phyloP scores from a whole-genome alignment of 75 land plant genomes.

The Pinus taeda region DNA sequence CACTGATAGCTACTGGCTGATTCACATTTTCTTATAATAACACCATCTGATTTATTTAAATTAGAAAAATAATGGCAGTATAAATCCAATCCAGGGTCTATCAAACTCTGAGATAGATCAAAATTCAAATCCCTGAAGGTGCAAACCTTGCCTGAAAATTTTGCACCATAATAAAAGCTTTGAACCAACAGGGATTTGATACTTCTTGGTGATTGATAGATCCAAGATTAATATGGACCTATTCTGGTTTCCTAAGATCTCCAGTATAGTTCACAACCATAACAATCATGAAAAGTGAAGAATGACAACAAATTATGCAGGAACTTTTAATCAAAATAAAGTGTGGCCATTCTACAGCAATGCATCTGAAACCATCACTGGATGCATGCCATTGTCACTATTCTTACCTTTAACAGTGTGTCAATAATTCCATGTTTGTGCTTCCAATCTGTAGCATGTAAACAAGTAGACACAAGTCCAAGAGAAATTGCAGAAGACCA shows the following conservation, averaged over 20 bases:
- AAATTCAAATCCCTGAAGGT: no score
- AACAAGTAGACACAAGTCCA: constrained; percentile 50
- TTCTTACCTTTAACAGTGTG: constrained; percentile 52
- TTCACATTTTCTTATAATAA: no score
- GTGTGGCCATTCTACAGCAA: background rate
- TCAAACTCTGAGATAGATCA: no score
- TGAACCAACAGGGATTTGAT: no score
- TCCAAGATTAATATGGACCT: no score
- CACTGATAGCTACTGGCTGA: no score
- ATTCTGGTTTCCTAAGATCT: background rate
- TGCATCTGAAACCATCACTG: background rate
- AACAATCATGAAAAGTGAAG: background rate
- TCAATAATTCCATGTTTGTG: constrained; percentile 35
- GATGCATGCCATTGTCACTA: background rate
- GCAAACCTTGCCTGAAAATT: no score
- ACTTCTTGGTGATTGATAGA: no score
- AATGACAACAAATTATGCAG: background rate
- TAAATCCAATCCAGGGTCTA: no score
- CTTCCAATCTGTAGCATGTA: constrained; percentile 54
- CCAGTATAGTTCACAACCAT: background rate
- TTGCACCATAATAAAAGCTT: no score
- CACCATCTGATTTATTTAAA: no score
- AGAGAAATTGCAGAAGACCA: constrained; percentile 83
- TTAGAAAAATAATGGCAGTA: no score
- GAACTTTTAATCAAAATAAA: background rate